Evolutionary conservation across 129 eudicot species (phyloP), one percentile per base, ranked within the genome.

Genomic region (Saussurea involucrata): DNA sequence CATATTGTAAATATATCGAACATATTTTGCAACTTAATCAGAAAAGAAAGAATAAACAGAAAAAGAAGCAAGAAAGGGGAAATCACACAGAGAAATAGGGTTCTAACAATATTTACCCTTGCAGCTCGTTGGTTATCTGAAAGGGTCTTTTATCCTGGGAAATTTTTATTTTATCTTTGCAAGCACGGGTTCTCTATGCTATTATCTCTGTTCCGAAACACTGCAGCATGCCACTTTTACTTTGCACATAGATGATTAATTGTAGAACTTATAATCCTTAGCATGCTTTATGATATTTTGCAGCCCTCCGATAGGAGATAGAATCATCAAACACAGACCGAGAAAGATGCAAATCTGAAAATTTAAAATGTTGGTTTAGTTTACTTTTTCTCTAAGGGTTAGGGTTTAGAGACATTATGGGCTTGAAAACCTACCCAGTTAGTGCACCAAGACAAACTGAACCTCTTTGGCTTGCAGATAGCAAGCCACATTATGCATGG

Each of bases 401-500:
- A n/a, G n/a, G n/a, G n/a, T n/a, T 63, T 31, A 29, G 12, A 63
- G 21, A 37, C 4, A 36, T 53, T 17, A 17, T 4, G 22, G 22
- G 61, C 8, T 53, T 5, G 21, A 53, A 53, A 53, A 5, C 21
- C 7, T 53, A 89, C 97, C 96, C 97, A 92, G 25, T 92, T 92
- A 71, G 84, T 36, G 63, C 77, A 85, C 95, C 97, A 92, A 44
- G 95, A 89, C 68, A 85, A 66, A 71, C 92, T 77, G 57, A 87
- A 85, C 81, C 20, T 89, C 82, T 72, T 89, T n/a, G 97, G 97
- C 70, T 89, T 87, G 80, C 78, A 81, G 73, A 89, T 84, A 42
- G 85, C 71, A 20, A 92, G 92, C 95, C 97, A 92, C 85, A 89
- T 89, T 24, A 92, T 72, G 72, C 97, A 92, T 12, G 97, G 97